These are phyloP conservation scores for Leptodermis oblonga DNA, from an alignment of 257 asterid species.

Conservation along the genomic window DNA sequence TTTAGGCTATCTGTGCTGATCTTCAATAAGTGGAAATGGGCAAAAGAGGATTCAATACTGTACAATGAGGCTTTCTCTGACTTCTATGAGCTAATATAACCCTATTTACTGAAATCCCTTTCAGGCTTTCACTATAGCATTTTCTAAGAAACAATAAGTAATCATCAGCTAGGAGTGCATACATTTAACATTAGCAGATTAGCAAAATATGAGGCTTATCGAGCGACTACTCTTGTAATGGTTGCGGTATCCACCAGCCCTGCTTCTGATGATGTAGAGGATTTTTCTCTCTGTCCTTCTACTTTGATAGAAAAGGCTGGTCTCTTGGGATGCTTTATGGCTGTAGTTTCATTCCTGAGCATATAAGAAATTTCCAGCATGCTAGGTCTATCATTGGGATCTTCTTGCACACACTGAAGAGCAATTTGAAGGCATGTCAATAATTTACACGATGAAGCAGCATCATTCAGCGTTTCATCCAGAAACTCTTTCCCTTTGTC, in stretches of 20 bases:
- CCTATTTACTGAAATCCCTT: not conserved
- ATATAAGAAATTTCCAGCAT: conserved; percentile 39
- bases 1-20: no score
- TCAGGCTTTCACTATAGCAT: not conserved
- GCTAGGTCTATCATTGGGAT: conserved; percentile 33
- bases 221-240: not conserved
- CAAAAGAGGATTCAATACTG: not conserved
- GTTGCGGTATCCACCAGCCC: conserved; percentile 1
- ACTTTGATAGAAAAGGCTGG: conserved; percentile 28
- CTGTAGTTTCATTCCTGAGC: conserved; percentile 25
- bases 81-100: not conserved
- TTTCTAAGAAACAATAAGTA: not conserved
- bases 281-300: not conserved
- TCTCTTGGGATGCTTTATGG: conserved; percentile 21
- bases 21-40: not conserved
- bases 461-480: conserved; percentile 28
- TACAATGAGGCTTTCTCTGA: not conserved
- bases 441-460: conserved; percentile 16
- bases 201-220: not conserved
- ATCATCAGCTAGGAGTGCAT: not conserved
- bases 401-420: conserved; percentile 39
- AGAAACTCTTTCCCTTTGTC: conserved; percentile 21
- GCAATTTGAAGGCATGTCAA: conserved; percentile 34
- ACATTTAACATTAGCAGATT: not conserved
- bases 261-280: not conserved